Evolutionary conservation across 768 basidiomycete species (phyloP), one percentile per base, ranked within the genome.

Genomic region (Cystoderma amianthinum): DNA sequence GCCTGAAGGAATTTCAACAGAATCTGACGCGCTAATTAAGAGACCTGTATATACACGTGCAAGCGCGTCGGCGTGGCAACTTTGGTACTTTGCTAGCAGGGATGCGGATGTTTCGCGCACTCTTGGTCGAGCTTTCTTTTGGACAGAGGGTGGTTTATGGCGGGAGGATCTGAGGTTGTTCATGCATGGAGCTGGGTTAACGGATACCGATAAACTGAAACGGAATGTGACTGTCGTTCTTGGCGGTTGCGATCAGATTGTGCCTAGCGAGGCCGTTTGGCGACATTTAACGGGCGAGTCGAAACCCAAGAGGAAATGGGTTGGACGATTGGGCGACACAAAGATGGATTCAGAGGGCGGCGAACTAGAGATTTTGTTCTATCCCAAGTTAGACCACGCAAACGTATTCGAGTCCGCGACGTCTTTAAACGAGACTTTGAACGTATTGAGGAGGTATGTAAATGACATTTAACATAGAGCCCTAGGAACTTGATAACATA

Each of bases 51-150:
- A 49, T 24, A 50, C 46, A 5, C 67, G 82, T 1, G 56, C 58
- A 36, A n/a, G n/a, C n/a, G n/a, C n/a, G n/a, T 51, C 42, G 50
- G 76, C 84, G 48, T 81, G 78, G 78, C 65, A 79, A 57, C 48
- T 84, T 38, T 82, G 79, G 76, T 85, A 78, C 50, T 82, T 84
- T 48, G 69, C 80, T 16, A 74, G 72, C 42, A 71, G 74, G 10
- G 82, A 85, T 47, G 61, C 78, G 9, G 81, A 83, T 49, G 68
- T 81, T 36, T 71, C 80, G 37, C 67, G 76, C 2, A 68, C 76
- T 30, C 65, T 85, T 12, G 63, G 67, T 11, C 64, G 82, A 2
- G 68, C 77, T 40, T 82, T 85, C 52, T 83, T 82, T 50, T 84
- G 82, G 82, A 53, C 65, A 21, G 76, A 84, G 53, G 77, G 72